phyloP scores from a whole-genome alignment of 106 monocot genomes.

The Dioscorea dumetorum region DNA sequence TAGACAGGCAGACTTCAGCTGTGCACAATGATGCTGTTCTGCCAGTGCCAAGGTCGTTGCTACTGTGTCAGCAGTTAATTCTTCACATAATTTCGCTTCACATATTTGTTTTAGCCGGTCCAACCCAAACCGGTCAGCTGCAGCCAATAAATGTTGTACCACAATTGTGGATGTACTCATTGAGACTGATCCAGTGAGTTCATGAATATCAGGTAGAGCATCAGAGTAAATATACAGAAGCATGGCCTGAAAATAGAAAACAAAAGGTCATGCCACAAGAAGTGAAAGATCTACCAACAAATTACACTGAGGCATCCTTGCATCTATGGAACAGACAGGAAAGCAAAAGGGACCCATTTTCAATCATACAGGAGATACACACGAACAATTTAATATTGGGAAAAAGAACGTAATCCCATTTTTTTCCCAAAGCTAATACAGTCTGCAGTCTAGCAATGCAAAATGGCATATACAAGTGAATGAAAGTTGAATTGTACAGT shows the following conservation, averaged over 20 bases:
- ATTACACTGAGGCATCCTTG: too few species aligned
- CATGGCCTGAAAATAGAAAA: slow-evolving; percentile 54
- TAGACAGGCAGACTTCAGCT: slow-evolving; percentile 76
- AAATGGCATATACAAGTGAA: too few species aligned
- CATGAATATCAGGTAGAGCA: slow-evolving; percentile 53
- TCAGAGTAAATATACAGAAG: slow-evolving; percentile 74
- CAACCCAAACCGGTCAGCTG: slow-evolving; percentile 80
- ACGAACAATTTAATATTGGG: too few species aligned
- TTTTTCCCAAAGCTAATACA: too few species aligned
- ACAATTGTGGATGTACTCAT: slow-evolving; percentile 48
- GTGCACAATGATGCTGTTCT: slow-evolving; percentile 73
- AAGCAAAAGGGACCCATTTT: too few species aligned
- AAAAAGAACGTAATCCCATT: too few species aligned
- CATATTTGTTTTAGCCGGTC: slow-evolving; percentile 69
- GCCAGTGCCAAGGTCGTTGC: slow-evolving; percentile 83
- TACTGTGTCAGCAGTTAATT: slow-evolving; percentile 63
- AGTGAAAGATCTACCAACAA: too few species aligned
- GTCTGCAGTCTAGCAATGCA: too few species aligned
- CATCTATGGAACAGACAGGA: too few species aligned
- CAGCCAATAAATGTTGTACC: slow-evolving; percentile 78
- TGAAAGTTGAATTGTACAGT: too few species aligned
- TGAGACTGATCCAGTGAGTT: slow-evolving; percentile 48
- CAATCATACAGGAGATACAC: too few species aligned
- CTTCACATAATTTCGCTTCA: slow-evolving; percentile 62
- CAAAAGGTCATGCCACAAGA: neutral